Evolutionary conservation across 2,329 filamentous ascomycete species (phyloP).

Genomic region (Aureobasidium melanogenum): DNA sequence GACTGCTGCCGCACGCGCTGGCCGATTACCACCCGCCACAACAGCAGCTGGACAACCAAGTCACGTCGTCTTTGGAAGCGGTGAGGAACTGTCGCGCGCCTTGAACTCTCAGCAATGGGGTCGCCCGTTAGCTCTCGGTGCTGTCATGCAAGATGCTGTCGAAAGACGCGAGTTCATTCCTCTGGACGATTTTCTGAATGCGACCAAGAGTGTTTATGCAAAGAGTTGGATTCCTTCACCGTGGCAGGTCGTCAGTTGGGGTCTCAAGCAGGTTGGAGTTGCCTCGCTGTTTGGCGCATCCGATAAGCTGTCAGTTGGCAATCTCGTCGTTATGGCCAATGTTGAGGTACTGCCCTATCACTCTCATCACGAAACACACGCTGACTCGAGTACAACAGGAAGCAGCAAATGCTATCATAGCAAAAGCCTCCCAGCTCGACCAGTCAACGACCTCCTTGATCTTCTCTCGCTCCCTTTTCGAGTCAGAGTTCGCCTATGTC

Average conservation of each 20-base stretch:
- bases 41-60: neutral
- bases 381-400: constrained; percentile 16
- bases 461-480: constrained; percentile 24
- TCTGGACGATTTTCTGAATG: constrained; percentile 56
- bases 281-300: constrained; percentile 18
- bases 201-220: constrained; percentile 62
- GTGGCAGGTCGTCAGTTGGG: constrained; percentile 67
- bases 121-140: constrained; percentile 68
- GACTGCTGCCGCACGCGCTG: constrained; percentile 57
- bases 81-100: constrained; percentile 57
- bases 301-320: constrained; percentile 51
- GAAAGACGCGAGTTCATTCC: constrained; percentile 61
- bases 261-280: constrained; percentile 60
- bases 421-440: constrained; percentile 23
- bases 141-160: constrained; percentile 69
- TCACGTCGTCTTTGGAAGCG: constrained; percentile 43
- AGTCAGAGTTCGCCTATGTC: constrained; percentile 18
- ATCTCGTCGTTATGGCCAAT: constrained; percentile 59
- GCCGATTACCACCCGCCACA: constrained; percentile 36
- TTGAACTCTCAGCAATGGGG: constrained; percentile 73
- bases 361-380: neutral
- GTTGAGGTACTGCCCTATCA: constrained; percentile 40
- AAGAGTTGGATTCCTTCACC: constrained; percentile 60
- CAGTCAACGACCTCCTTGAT: constrained; percentile 26
- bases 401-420: constrained; percentile 34